Percentiles rank a stretch among this genome's conserved stretches.
These are phyloP conservation scores for Beauveria bassiana DNA, from an alignment of 2,329 filamentous ascomycete species.

Conservation along the genomic window DNA sequence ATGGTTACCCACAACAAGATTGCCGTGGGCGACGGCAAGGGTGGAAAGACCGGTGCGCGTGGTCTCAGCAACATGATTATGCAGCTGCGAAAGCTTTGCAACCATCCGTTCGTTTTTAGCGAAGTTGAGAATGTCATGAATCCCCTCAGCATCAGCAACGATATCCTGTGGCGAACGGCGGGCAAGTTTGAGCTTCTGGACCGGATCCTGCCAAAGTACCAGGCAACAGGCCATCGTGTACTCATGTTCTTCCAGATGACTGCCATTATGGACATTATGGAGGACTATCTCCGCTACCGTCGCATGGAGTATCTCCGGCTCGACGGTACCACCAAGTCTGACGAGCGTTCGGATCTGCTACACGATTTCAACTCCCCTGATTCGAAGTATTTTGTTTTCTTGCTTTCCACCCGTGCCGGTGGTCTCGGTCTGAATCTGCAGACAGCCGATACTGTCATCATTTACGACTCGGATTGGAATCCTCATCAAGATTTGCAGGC, in stretches of 20 bases:
- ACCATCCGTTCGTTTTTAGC: conserved; percentile 97
- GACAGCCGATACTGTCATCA: conserved; percentile 97
- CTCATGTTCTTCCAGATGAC: conserved; percentile 99
- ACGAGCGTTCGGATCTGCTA: conserved; percentile 88
- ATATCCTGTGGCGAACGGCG: conserved; percentile 87
- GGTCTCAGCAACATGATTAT: conserved; percentile 99
- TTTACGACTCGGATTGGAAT: conserved; percentile 99
- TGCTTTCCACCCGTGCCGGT: conserved; percentile 97
- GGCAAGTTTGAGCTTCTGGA: conserved; percentile 97
- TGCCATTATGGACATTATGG: conserved; percentile 99
- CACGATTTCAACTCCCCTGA: conserved; percentile 81
- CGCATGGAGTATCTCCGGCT: conserved; percentile 82
- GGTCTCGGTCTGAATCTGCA: conserved; percentile 95
- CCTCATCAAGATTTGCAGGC: conserved; percentile 98
- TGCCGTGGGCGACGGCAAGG: conserved; percentile 89
- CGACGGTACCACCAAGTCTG: conserved; percentile 94
- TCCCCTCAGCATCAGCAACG: conserved; percentile 78
- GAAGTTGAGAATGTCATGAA: conserved; percentile 99
- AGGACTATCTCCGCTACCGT: conserved; percentile 84
- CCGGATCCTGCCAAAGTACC: conserved; percentile 86
- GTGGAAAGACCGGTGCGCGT: conserved; percentile 86
- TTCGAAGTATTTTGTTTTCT: conserved; percentile 94
- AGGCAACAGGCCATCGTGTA: conserved; percentile 83
- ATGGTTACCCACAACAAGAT: conserved; percentile 94
- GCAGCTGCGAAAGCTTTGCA: conserved; percentile 97